phyloP scores from a whole-genome alignment of 176 grass and related monocot species.

The Puya raimondii region DNA sequence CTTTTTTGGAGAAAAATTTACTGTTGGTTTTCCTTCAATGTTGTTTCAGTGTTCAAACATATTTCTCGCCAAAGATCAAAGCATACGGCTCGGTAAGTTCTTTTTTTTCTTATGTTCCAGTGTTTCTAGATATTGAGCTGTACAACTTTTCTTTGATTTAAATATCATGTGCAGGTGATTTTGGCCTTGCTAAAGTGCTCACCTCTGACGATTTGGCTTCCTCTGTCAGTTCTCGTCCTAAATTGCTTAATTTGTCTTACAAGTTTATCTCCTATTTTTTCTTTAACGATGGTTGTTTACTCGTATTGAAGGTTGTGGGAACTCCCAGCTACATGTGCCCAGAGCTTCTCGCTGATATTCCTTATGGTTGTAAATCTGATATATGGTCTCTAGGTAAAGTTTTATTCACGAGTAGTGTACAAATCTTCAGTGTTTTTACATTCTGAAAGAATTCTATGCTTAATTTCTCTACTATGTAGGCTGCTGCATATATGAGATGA shows the following conservation, averaged over 20 bases:
- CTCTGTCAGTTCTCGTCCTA: constrained; percentile 52
- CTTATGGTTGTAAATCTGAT: constrained; percentile 97
- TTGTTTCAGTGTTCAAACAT: constrained; percentile 90
- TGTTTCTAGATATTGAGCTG: background rate
- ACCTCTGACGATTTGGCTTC: constrained; percentile 87
- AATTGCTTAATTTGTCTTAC: background rate
- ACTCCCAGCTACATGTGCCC: constrained; percentile 99
- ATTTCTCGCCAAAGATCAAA: constrained; percentile 87
- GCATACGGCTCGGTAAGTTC: constrained; percentile 71
- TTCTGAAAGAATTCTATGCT: constrained; percentile 4
- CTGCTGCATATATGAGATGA: constrained; percentile 92
- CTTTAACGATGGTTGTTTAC: background rate
- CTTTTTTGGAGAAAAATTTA: constrained; percentile 14
- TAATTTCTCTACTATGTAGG: constrained; percentile 36
- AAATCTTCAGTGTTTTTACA: constrained; percentile 9
- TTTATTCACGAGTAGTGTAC: background rate
- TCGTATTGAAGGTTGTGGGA: constrained; percentile 69
- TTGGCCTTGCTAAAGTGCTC: constrained; percentile 89
- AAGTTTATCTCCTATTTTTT: background rate
- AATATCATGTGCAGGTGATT: constrained; percentile 57
- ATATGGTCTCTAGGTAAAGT: constrained; percentile 86
- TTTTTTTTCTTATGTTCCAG: constrained; percentile 1
- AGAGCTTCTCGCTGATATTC: constrained; percentile 98
- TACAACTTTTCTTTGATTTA: constrained; percentile 17
- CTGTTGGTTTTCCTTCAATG: background rate